Percentiles rank a stretch among this genome's conserved stretches.
These are phyloP conservation scores for Brettanomyces custersianus DNA, from an alignment of 805 yeast species.

Conservation along the genomic window DNA sequence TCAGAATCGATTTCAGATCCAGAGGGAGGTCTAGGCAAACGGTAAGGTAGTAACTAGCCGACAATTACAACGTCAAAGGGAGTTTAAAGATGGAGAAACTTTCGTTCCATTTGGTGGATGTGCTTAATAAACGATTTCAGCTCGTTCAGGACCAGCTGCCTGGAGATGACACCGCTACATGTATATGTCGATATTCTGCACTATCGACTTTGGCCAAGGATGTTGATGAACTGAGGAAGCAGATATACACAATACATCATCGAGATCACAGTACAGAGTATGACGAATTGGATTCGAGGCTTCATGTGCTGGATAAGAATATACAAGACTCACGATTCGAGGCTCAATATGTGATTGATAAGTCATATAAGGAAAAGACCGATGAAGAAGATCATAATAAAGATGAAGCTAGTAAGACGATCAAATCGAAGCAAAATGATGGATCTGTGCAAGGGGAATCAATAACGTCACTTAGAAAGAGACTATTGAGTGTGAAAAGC, in stretches of 20 bases:
- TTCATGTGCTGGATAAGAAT: constrained; percentile 8
- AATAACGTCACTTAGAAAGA: constrained; percentile 18
- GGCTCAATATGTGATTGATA: constrained; percentile 9
- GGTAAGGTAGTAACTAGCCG: too few species aligned
- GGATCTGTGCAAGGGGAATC: constrained; percentile 9
- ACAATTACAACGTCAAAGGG: too few species aligned
- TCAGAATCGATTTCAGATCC: too few species aligned
- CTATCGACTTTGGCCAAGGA: constrained; percentile 8
- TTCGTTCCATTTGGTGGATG: too few species aligned
- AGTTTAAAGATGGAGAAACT: too few species aligned
- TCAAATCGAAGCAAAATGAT: neutral
- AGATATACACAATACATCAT: constrained; percentile 4
- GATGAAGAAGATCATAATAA: constrained; percentile 2
- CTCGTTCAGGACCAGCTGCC: neutral
- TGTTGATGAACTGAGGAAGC: constrained; percentile 11
- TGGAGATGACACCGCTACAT: neutral
- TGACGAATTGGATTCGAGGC: constrained; percentile 5
- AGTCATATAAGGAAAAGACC: constrained; percentile 2
- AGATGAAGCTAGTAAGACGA: neutral
- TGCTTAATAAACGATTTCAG: neutral
- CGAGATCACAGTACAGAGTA: neutral
- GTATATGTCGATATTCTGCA: constrained; percentile 1
- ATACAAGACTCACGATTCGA: constrained; percentile 12
- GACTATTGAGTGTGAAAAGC: constrained; percentile 18
- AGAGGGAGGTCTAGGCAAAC: too few species aligned